Evolutionary conservation across 192 early-diverging fungal genomes (phyloP).

Genomic region (Irineochytrium annulatum): DNA sequence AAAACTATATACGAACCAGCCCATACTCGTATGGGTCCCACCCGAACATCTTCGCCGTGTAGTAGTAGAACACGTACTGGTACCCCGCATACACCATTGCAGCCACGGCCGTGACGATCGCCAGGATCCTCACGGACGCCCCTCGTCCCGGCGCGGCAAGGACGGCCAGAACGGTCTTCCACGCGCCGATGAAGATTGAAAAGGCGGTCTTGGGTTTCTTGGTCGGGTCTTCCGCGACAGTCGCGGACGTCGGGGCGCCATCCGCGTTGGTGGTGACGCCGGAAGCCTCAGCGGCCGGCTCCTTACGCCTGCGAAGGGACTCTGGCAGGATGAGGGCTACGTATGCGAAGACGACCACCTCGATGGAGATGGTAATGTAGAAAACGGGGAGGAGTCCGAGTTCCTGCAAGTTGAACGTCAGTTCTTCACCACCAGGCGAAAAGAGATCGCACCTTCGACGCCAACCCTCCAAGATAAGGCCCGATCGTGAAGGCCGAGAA

Average conservation of each 20-base stretch:
- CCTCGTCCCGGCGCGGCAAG: conserved; percentile 17
- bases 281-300: neutral
- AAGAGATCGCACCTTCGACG: conserved; percentile 12
- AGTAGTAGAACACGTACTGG: conserved; percentile 35
- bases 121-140: conserved; percentile 17
- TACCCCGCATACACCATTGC: conserved; percentile 15
- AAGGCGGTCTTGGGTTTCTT: neutral
- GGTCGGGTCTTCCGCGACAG: neutral
- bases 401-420: conserved; percentile 6
- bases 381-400: conserved; percentile 32
- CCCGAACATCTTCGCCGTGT: conserved; percentile 32
- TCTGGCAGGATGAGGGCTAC: conserved; percentile 38
- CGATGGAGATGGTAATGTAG: conserved; percentile 19
- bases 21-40: conserved; percentile 42
- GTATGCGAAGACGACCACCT: conserved; percentile 26
- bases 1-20: neutral
- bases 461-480: conserved; percentile 33
- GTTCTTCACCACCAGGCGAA: conserved; percentile 12
- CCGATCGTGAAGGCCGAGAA: conserved; percentile 35
- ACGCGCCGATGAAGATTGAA: conserved; percentile 2
- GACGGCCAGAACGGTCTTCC: conserved; percentile 6
- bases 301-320: conserved; percentile 15
- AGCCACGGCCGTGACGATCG: conserved; percentile 18
- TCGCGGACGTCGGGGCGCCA: conserved; percentile 1
- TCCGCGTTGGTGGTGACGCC: neutral